Conservation (phyloP, 2,329 filamentous ascomycete genomes). For the Myriosclerotinia duriaeana region DNA sequence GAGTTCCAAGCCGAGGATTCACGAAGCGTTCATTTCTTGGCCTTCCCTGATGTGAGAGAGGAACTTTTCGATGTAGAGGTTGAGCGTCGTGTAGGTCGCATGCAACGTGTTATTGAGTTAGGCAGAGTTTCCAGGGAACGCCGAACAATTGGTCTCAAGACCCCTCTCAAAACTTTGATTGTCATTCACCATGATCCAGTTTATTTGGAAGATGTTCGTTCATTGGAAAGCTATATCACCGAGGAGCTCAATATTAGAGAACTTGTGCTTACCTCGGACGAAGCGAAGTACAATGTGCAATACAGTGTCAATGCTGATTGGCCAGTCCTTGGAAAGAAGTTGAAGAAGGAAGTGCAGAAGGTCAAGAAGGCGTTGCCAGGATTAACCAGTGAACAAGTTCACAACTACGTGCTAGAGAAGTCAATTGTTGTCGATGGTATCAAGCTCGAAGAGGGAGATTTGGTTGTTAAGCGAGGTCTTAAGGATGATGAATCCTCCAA, state of each 20-base stretch:
- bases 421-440: slow-evolving; percentile 85
- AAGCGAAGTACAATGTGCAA: slow-evolving; percentile 87
- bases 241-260: slow-evolving; percentile 92
- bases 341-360: slow-evolving; percentile 89
- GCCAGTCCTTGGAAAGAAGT: slow-evolving; percentile 92
- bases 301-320: slow-evolving; percentile 90
- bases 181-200: slow-evolving; percentile 82
- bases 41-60: slow-evolving; percentile 83
- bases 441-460: slow-evolving; percentile 74
- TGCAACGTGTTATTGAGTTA: slow-evolving; percentile 95
- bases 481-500: slow-evolving; percentile 69
- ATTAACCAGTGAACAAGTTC: slow-evolving; percentile 77
- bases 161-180: slow-evolving; percentile 82
- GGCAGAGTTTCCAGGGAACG: slow-evolving; percentile 83
- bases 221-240: slow-evolving; percentile 81
- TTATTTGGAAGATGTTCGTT: slow-evolving; percentile 83
- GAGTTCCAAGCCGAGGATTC: slow-evolving; percentile 67
- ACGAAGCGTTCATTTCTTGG: slow-evolving; percentile 87
- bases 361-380: slow-evolving; percentile 87
- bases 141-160: slow-evolving; percentile 81
- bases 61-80: slow-evolving; percentile 85
- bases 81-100: slow-evolving; percentile 81
- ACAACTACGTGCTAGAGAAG: slow-evolving; percentile 70
- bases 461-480: slow-evolving; percentile 77
- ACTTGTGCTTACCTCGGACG: slow-evolving; percentile 79